Base-by-base conservation (phyloP, 148 eudicot genomes). In the Beta vulgaris region DNA sequence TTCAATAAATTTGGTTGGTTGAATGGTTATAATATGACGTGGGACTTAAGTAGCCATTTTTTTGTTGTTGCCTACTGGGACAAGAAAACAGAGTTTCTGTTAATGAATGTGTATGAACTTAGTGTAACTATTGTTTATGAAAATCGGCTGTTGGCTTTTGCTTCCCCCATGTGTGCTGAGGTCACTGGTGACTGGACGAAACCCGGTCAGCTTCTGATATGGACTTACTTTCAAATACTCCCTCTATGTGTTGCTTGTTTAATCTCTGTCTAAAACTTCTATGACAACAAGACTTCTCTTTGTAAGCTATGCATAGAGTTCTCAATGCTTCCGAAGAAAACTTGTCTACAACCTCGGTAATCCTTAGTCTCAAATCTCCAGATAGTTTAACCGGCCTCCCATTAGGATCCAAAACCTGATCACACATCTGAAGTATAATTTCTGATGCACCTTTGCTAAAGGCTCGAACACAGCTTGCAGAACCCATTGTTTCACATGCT, bases 401-500 rank as follows among this genome's bases (percentile, higher is more conserved):
- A 35, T 86, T 68, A 70, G 81, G 75, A 35, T 80, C 86, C 51
- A 91, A 61, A n/a, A 84, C 73, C 14, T 83, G 88, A 60, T 89
- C 90, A 77, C 98, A 91, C 86, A 85, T 85, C 14, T 66, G 62
- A 48, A 91, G 55, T 21, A 93, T 82, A 12, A 89, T 91, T 73
- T 93, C 98, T 0, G 96, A 87, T 19, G 96, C 98, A 6, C 98
- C 98, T 82, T 93, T 93, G 64, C 86, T 85, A 57, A 82, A 93
- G 1, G 93, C 96, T 68, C 88, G 73, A 29, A 43, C 21, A 29
- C 89, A 86, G 54, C 59, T 93, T 29, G 91, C 98, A n/a, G 98
- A 93, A 0, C 98, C 98, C 98, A 91, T 93, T 2, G 98, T 93
- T 82, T 93, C 98, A 64, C 98, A 93, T 0, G 98, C 98, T 12